Percentiles rank a stretch among this genome's conserved stretches.
phyloP scores from a whole-genome alignment of 2,329 filamentous ascomycete species.

The Helicocarpus griseus region DNA sequence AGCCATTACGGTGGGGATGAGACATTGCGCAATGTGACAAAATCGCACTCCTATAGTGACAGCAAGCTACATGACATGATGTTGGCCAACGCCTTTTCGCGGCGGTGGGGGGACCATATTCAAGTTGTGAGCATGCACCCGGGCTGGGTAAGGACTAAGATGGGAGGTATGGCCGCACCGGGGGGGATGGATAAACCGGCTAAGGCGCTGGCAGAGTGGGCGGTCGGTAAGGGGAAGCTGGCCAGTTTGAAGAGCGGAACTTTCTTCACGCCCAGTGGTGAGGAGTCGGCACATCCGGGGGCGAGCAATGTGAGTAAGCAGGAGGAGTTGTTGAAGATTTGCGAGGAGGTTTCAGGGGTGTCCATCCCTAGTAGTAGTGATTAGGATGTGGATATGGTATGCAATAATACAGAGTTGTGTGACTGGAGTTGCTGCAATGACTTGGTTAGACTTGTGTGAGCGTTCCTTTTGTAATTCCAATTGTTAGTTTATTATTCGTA shows the following conservation, averaged over 20 bases:
- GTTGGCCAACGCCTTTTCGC: constrained; percentile 46
- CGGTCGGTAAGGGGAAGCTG: constrained; percentile 18
- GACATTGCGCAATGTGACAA: constrained; percentile 26
- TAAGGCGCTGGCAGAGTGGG: constrained; percentile 41
- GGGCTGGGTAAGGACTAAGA: constrained; percentile 48
- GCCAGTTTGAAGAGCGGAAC: constrained; percentile 14
- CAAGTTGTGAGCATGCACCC: constrained; percentile 42
- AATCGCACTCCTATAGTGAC: constrained; percentile 41
- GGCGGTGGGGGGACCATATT: constrained; percentile 35
- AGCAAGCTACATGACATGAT: constrained; percentile 49
- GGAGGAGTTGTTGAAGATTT: constrained; percentile 20
- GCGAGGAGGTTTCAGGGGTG: constrained; percentile 18
- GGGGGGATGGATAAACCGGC: constrained; percentile 40
- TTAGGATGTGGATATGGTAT: too few relatives aligned
- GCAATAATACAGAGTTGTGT: too few relatives aligned
- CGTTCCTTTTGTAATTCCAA: too few relatives aligned
- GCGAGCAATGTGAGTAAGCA: constrained; percentile 20
- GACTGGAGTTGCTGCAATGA: too few relatives aligned
- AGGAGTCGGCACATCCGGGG: constrained; percentile 16
- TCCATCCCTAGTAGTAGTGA: constrained; percentile 6
- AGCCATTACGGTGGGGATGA: constrained; percentile 43
- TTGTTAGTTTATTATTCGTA: too few relatives aligned
- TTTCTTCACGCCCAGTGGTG: constrained; percentile 16
- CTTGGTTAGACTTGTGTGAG: too few relatives aligned
- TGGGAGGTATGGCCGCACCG: constrained; percentile 41